phyloP scores from a whole-genome alignment of 805 yeast species.

The Lipomyces chichibuensis region DNA sequence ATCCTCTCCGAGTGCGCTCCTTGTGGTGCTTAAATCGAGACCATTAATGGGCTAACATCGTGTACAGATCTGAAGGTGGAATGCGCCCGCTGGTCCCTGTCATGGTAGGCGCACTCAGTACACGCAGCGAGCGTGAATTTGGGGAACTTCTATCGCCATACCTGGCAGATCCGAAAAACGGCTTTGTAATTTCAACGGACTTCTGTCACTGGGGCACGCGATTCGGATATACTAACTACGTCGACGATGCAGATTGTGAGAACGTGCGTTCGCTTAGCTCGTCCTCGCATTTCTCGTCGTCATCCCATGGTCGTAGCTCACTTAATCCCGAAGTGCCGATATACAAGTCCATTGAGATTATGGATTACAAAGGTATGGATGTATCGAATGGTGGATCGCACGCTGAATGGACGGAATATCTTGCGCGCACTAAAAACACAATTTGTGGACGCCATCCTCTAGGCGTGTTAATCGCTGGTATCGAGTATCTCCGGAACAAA shows the following conservation, averaged over 20 bases:
- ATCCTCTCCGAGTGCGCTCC: constrained; percentile 45
- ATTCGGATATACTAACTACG: constrained; percentile 50
- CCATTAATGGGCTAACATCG: background rate
- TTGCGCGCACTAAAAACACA: constrained; percentile 76
- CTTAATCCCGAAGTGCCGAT: constrained; percentile 52
- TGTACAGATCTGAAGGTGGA: constrained; percentile 17
- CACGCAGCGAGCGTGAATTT: constrained; percentile 50
- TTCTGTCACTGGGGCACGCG: constrained; percentile 88
- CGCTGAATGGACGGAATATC: constrained; percentile 65
- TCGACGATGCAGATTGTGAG: constrained; percentile 31
- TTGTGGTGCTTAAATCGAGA: background rate
- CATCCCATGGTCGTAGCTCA: background rate
- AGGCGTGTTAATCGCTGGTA: constrained; percentile 58
- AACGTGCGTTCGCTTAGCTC: constrained; percentile 11
- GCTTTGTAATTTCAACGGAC: constrained; percentile 83
- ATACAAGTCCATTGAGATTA: constrained; percentile 67
- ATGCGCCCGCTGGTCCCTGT: constrained; percentile 67
- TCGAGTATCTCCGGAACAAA: constrained; percentile 46
- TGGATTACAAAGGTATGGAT: constrained; percentile 75
- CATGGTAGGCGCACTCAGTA: constrained; percentile 67
- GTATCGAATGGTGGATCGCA: constrained; percentile 60
- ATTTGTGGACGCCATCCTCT: constrained; percentile 92
- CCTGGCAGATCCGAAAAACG: constrained; percentile 57
- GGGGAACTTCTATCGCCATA: constrained; percentile 57
- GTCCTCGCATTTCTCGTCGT: background rate